Base-by-base conservation (phyloP, 192 early-diverging fungal genomes). In the Rhizophagus clarus region DNA sequence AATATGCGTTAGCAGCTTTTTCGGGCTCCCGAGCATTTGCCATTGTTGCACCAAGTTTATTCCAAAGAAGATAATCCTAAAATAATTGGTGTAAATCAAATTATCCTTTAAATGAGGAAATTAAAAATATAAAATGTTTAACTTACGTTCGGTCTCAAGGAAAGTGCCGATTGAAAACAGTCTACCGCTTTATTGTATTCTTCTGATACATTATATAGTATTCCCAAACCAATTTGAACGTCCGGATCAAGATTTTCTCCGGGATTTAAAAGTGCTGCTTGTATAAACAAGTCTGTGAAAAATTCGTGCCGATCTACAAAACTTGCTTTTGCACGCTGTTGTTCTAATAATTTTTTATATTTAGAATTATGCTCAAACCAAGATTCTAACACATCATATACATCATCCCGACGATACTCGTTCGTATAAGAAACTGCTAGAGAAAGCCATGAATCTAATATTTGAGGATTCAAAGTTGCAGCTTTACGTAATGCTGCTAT, bases 151-250 rank as follows among this genome's bases (percentile, higher is more conserved):
- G 98, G 98, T 24, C 94, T 88, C 29, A 89, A 89, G 22, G 92
- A 89, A 51, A 99, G 84, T 49, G 97, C 97, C 1, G 97, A 92
- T 75, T 93, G 90, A 87, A 99, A 99, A 83, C 98, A 99, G 81
- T 99, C 98, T 10, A 97, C 88, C 1, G 98, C 97, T 88, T 99
- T 99, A 71, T 92, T 88, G 74, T 97, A 98, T 82, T 99, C 97
- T 31, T 92, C 87, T 14, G 92, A 93, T 26, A 96, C 92, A 87
- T 99, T 96, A 85, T 97, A 99, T 63, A 99, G 82, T 4, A 99
- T 92, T 7, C 98, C 98, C 10, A 99, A 88, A 2, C 93, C 97
- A 60, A 96, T 88, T 85, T 99, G 98, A 0, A 99, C 94, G 81
- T 97, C 94, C 0, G 96, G 86, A 81, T 99, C 98, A 81, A 96